phyloP scores from a whole-genome alignment of 768 basidiomycete species.

The Suillus clintonianus region DNA sequence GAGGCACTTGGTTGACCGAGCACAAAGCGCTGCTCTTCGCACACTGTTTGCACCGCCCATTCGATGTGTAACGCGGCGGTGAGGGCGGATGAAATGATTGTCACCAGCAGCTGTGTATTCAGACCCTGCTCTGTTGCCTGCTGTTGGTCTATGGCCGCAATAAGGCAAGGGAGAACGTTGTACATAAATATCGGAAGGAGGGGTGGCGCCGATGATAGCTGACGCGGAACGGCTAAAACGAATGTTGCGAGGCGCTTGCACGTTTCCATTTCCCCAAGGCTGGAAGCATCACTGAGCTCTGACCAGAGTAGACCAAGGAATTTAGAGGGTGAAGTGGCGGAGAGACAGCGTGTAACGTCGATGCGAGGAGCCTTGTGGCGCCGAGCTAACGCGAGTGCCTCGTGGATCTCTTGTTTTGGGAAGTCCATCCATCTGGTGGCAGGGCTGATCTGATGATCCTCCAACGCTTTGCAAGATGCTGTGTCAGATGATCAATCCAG shows the following conservation, averaged over 20 bases:
- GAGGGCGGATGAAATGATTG: slow-evolving; percentile 63
- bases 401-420: slow-evolving; percentile 56
- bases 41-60: slow-evolving; percentile 59
- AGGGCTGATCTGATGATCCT: slow-evolving; percentile 20
- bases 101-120: slow-evolving; percentile 63
- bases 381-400: slow-evolving; percentile 57
- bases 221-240: slow-evolving; percentile 63
- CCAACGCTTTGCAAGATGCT: slow-evolving; percentile 19
- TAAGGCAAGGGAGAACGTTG: slow-evolving; percentile 61
- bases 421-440: slow-evolving; percentile 51
- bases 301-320: slow-evolving; percentile 73
- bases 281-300: slow-evolving; percentile 56
- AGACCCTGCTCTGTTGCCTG: slow-evolving; percentile 54
- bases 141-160: slow-evolving; percentile 54
- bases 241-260: slow-evolving; percentile 69
- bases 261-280: slow-evolving; percentile 59
- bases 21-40: slow-evolving; percentile 48
- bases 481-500: slow-evolving; percentile 1
- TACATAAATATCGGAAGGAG: slow-evolving; percentile 76
- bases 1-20: slow-evolving; percentile 65
- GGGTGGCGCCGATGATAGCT: slow-evolving; percentile 49
- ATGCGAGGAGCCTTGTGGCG: slow-evolving; percentile 64
- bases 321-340: slow-evolving; percentile 53
- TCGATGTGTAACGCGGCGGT: slow-evolving; percentile 72
- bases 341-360: slow-evolving; percentile 69